Evolutionary conservation across 768 basidiomycete genomes (phyloP).

Genomic region (Tremella yokohamensis): DNA sequence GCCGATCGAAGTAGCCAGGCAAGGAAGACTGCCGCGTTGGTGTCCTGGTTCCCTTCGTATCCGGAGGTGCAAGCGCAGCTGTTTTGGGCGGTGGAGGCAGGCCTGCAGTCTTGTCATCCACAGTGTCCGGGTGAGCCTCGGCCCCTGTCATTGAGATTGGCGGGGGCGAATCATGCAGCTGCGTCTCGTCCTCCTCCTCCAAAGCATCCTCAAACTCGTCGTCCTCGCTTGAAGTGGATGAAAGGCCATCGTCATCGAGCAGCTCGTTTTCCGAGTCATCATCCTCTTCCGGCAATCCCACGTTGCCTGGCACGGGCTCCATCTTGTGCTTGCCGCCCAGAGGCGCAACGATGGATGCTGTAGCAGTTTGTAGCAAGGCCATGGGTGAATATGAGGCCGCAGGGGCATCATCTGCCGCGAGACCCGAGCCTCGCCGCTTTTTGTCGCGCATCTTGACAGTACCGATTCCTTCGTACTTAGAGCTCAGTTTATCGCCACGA

Average conservation of each 20-base stretch:
- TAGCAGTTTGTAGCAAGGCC: slow-evolving; percentile 17
- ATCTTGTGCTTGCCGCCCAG: slow-evolving; percentile 27
- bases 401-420: not conserved
- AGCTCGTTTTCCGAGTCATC: slow-evolving; percentile 53
- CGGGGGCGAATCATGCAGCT: slow-evolving; percentile 9
- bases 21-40: slow-evolving; percentile 19
- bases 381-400: slow-evolving; percentile 8
- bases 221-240: slow-evolving; percentile 30
- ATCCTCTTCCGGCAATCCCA: slow-evolving; percentile 33
- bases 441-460: slow-evolving; percentile 42
- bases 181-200: slow-evolving; percentile 30
- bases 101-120: slow-evolving; percentile 21
- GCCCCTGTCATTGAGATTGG: not conserved
- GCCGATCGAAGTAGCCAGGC: slow-evolving; percentile 39
- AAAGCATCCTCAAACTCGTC: slow-evolving; percentile 39
- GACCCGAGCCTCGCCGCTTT: not conserved
- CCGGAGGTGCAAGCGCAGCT: slow-evolving; percentile 1
- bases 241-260: slow-evolving; percentile 36
- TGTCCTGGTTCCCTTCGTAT: slow-evolving; percentile 14
- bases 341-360: slow-evolving; percentile 15
- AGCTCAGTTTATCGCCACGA: slow-evolving; percentile 6
- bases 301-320: slow-evolving; percentile 56
- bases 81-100: slow-evolving; percentile 15
- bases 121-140: slow-evolving; percentile 10
- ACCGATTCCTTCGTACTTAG: slow-evolving; percentile 49